Base-by-base conservation (phyloP, 1,284 basidiomycete species). In the Chalciporus sp. region DNA sequence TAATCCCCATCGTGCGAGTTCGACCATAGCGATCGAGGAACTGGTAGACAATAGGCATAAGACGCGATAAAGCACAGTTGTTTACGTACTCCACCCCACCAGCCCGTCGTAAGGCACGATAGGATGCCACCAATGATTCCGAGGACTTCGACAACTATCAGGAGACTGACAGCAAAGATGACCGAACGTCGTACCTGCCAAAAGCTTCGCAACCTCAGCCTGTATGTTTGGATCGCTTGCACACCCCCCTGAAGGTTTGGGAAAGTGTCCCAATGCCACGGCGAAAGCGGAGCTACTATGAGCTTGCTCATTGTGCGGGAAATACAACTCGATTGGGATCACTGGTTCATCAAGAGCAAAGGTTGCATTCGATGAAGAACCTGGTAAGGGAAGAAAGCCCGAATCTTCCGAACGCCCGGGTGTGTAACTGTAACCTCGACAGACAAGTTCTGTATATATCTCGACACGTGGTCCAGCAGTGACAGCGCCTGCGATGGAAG, bases 401-500 rank as follows among this genome's bases (percentile, higher is more conserved):
- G 14, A 10, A 14, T 6, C 40, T 7, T 41, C n/a, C 6, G 35
- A 14, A n/a, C n/a, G 28, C 26, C 5, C 17, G 5, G 20, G 19
- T 23, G 23, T 23, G 23, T 6, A 23, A 19, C 33, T 20, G n/a
- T 53, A 51, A 14, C 16, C n/a, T 51, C 52, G 42, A 35, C 52
- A 53, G 26, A 53, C 27, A 26, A 53, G 48, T 26, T 53, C 52
- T 31, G 52, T 53, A 19, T 51, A 53, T 52, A 53, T 39, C 39
- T 53, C 52, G 20, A 53, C 29, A 16, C 51, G 51, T 11, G 51
- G 48, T 8, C 51, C 51, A 23, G 48, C 47, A 28, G 51, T 53
- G 31, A 53, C 19, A 28, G 47, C 31, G 29, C 11, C 8, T 9
- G 41, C 47, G 48, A 53, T 49, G 11, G 51, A 53, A 42, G 51